Evolutionary conservation across 495 filamentous ascomycete genomes (phyloP).

Genomic region (Clohesyomyces aquaticus): DNA sequence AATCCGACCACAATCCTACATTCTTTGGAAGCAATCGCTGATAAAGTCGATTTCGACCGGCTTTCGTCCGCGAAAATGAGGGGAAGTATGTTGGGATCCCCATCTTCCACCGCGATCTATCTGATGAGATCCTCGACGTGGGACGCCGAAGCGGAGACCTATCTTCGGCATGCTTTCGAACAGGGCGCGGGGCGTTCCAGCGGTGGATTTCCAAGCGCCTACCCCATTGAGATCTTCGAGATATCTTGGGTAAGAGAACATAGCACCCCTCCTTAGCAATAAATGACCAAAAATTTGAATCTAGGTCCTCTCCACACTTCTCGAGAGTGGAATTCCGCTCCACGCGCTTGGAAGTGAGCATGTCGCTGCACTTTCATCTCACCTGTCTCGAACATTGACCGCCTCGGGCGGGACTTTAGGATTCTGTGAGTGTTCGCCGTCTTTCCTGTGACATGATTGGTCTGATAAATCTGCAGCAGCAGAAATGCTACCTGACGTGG

Average conservation of each 20-base stretch:
- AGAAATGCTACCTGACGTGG: constrained; percentile 51
- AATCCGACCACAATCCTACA: constrained; percentile 45
- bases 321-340: constrained; percentile 1
- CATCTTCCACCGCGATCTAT: constrained; percentile 54
- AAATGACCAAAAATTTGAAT: not conserved
- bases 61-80: constrained; percentile 48
- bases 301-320: constrained; percentile 15
- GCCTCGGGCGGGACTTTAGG: not conserved
- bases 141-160: constrained; percentile 45
- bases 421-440: not conserved
- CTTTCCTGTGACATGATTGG: not conserved
- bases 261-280: not conserved
- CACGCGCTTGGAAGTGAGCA: not conserved
- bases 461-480: constrained; percentile 20
- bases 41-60: constrained; percentile 50
- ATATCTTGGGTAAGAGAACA: constrained; percentile 7
- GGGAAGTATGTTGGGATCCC: constrained; percentile 53
- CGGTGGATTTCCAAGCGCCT: constrained; percentile 17
- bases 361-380: not conserved
- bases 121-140: constrained; percentile 49
- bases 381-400: not conserved
- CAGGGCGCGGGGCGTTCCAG: not conserved
- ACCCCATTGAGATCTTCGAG: constrained; percentile 15
- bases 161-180: constrained; percentile 8
- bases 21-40: constrained; percentile 54